Evolutionary conservation across 768 basidiomycete genomes (phyloP).

Genomic region (Agrocybe pediades): DNA sequence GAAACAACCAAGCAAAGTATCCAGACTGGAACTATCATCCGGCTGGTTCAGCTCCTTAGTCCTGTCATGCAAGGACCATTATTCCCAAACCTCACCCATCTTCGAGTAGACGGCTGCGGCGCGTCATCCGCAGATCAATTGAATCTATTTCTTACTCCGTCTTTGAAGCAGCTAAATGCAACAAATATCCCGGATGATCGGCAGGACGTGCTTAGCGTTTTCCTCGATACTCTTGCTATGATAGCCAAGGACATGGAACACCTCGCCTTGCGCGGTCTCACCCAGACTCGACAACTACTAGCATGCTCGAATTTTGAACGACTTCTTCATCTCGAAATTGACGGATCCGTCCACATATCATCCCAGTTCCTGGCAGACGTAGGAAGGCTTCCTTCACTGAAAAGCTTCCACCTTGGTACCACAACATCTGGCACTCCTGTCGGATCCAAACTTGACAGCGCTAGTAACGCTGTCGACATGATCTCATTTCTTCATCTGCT

Average conservation of each 20-base stretch:
- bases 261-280: conserved; percentile 1
- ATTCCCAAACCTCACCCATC: conserved; percentile 8
- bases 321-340: no score
- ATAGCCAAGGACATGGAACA: neutral
- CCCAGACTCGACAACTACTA: no score
- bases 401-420: no score
- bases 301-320: no score
- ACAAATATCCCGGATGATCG: neutral
- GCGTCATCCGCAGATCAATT: conserved; percentile 5
- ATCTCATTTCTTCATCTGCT: no score
- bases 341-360: no score
- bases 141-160: conserved; percentile 5
- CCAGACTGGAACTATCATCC: conserved; percentile 1
- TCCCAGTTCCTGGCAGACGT: no score
- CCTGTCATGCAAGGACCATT: conserved; percentile 3
- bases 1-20: neutral
- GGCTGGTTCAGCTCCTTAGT: neutral
- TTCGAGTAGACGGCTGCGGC: conserved; percentile 5
- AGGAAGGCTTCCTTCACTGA: no score
- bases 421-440: no score
- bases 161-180: conserved; percentile 10
- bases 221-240: conserved; percentile 4
- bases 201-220: conserved; percentile 2
- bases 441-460: no score
- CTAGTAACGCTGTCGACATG: no score